phyloP scores from a whole-genome alignment of 139 green algal species.

The Picochlorum sp. region DNA sequence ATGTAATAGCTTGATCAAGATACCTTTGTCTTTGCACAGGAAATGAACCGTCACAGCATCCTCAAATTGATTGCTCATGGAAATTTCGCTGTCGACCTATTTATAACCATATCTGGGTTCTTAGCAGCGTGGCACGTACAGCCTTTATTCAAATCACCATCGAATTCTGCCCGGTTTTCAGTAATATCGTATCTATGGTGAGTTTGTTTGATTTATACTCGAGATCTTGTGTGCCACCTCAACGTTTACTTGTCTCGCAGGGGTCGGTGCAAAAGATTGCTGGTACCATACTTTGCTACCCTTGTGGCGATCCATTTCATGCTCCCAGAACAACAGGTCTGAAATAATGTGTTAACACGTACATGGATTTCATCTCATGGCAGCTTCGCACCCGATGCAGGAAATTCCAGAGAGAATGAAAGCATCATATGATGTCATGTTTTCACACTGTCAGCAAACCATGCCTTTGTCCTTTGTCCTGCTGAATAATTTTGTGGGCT shows the following conservation, averaged over 20 bases:
- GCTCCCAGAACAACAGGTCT: not conserved
- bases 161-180: no score
- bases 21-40: not conserved
- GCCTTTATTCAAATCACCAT: no score
- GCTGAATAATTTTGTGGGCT: constrained; percentile 18
- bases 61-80: not conserved
- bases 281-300: constrained; percentile 1
- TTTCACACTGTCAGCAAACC: constrained; percentile 2
- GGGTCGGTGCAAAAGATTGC: not conserved
- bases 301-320: not conserved
- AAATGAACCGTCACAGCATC: not conserved
- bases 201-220: no score
- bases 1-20: no score
- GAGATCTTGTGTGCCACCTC: not conserved
- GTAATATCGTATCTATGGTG: no score
- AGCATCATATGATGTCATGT: constrained; percentile 1
- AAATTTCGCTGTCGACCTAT: constrained; percentile 6
- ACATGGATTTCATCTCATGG: no score
- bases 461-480: constrained; percentile 9
- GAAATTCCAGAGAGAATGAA: not conserved
- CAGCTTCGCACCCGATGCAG: not conserved
- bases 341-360: not conserved
- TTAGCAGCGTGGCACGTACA: not conserved
- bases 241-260: not conserved
- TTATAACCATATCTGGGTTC: constrained; percentile 2